Conservation (phyloP, 352 stramenopile genomes). For the Elongisporangium undulatum region DNA sequence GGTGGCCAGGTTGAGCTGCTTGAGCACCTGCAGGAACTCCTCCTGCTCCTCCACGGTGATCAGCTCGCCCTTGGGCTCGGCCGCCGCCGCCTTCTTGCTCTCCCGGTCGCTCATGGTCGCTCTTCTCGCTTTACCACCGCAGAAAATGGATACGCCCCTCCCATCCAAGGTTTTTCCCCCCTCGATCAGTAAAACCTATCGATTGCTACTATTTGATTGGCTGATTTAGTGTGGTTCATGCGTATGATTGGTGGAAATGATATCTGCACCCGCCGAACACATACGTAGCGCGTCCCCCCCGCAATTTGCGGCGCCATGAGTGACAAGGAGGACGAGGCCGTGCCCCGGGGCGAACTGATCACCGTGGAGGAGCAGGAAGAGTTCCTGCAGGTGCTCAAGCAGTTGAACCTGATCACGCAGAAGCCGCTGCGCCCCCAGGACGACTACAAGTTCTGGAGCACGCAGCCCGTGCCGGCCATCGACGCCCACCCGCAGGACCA, state of each 20-base stretch:
- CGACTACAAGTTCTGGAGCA: slow-evolving; percentile 93
- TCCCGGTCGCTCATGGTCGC: slow-evolving; percentile 1
- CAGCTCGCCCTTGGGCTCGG: slow-evolving; percentile 20
- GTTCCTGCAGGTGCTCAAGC: slow-evolving; percentile 62
- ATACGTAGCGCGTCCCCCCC: not conserved
- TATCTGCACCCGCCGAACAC: not conserved
- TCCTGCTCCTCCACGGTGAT: slow-evolving; percentile 56
- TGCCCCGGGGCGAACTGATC: slow-evolving; percentile 35
- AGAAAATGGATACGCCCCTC: not conserved
- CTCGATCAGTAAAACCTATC: not conserved
- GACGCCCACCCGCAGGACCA: slow-evolving; percentile 73
- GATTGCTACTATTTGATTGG: not conserved
- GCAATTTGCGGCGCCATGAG: not conserved
- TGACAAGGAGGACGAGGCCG: not conserved
- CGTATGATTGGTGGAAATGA: slow-evolving; percentile 6
- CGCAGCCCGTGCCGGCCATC: slow-evolving; percentile 81
- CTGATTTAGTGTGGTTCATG: not conserved
- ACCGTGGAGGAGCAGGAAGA: slow-evolving; percentile 68
- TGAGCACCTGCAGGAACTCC: slow-evolving; percentile 62
- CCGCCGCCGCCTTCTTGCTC: slow-evolving; percentile 2
- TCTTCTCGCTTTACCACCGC: not conserved
- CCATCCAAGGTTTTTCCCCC: not conserved
- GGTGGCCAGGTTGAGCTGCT: slow-evolving; percentile 55
- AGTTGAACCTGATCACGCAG: slow-evolving; percentile 43
- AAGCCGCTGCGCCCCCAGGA: slow-evolving; percentile 19